Conservation (phyloP, 1,139 yeast species). For the Magnusiomyces tetraspermus region DNA sequence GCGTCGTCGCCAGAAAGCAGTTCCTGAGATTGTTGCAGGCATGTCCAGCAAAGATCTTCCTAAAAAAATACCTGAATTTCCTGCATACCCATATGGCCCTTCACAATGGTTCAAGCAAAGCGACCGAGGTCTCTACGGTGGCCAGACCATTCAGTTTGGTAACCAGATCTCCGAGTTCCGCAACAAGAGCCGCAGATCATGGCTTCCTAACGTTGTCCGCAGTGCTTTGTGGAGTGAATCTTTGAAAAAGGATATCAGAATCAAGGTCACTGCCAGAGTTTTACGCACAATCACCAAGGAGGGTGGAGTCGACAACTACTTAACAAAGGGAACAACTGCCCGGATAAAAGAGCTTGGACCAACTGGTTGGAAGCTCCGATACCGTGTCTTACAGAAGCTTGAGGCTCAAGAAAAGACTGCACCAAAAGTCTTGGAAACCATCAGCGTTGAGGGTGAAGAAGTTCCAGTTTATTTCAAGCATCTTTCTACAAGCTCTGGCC, state of each 20-base stretch:
- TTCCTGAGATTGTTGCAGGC: slow-evolving; percentile 26
- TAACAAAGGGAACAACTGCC: slow-evolving; percentile 78
- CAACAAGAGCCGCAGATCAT: slow-evolving; percentile 65
- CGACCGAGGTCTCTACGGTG: slow-evolving; percentile 84
- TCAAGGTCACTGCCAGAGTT: slow-evolving; percentile 71
- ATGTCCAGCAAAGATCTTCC: slow-evolving; percentile 28
- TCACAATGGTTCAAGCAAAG: slow-evolving; percentile 71
- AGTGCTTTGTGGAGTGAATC: slow-evolving; percentile 80
- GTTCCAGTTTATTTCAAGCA: slow-evolving; percentile 45
- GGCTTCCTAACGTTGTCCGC: slow-evolving; percentile 72
- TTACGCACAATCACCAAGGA: slow-evolving; percentile 79
- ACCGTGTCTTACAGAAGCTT: slow-evolving; percentile 44
- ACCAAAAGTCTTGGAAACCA: slow-evolving; percentile 19
- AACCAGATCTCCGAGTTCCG: slow-evolving; percentile 69
- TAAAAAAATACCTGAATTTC: slow-evolving; percentile 35
- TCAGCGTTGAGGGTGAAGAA: slow-evolving; percentile 13
- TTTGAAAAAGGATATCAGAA: slow-evolving; percentile 44
- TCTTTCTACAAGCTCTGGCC: slow-evolving; percentile 28
- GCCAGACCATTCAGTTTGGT: slow-evolving; percentile 70
- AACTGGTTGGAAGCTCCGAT: slow-evolving; percentile 82
- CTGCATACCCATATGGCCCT: slow-evolving; percentile 78
- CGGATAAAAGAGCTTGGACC: slow-evolving; percentile 88
- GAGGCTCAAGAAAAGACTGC: slow-evolving; percentile 28
- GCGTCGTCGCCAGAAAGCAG: slow-evolving; percentile 25
- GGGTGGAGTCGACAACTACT: slow-evolving; percentile 86